Percentiles rank a stretch among this genome's conserved stretches.
Conservation (phyloP, 768 basidiomycete genomes). For the Amanita inopinata region DNA sequence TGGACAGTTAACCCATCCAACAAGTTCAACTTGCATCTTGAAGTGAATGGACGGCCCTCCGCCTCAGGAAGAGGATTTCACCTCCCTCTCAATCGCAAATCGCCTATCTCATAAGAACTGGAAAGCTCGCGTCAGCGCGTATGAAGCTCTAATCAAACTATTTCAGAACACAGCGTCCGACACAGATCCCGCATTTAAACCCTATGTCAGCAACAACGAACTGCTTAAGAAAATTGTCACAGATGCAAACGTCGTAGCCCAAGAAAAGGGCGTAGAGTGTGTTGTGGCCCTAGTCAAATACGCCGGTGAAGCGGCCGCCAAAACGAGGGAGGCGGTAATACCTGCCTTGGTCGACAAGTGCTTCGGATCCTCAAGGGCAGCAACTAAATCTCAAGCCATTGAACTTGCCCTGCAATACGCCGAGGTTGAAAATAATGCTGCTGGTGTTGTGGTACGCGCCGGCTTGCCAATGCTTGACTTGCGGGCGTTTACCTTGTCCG, state of each 20-base stretch:
- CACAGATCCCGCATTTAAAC: slow-evolving; percentile 87
- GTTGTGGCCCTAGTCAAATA: slow-evolving; percentile 79
- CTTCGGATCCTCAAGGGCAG: slow-evolving; percentile 81
- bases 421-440: slow-evolving; percentile 84
- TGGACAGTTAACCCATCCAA: slow-evolving; percentile 10
- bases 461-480: slow-evolving; percentile 5
- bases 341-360: slow-evolving; percentile 96
- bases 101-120: slow-evolving; percentile 93
- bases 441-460: slow-evolving; percentile 77
- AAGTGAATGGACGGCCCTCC: slow-evolving; percentile 80
- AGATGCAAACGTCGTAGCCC: slow-evolving; percentile 93
- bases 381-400: slow-evolving; percentile 79
- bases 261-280: slow-evolving; percentile 95
- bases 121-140: slow-evolving; percentile 95
- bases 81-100: slow-evolving; percentile 64
- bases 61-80: slow-evolving; percentile 92
- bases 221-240: slow-evolving; percentile 79
- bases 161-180: slow-evolving; percentile 89
- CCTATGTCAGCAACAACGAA: slow-evolving; percentile 71
- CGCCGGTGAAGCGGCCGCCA: slow-evolving; percentile 81
- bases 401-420: slow-evolving; percentile 86
- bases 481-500: slow-evolving; percentile 7
- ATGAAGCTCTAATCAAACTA: slow-evolving; percentile 77
- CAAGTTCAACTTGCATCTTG: slow-evolving; percentile 6
- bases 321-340: slow-evolving; percentile 70